These are phyloP conservation scores for Albugo candida DNA, from an alignment of 352 stramenopile species.

Conservation along the genomic window DNA sequence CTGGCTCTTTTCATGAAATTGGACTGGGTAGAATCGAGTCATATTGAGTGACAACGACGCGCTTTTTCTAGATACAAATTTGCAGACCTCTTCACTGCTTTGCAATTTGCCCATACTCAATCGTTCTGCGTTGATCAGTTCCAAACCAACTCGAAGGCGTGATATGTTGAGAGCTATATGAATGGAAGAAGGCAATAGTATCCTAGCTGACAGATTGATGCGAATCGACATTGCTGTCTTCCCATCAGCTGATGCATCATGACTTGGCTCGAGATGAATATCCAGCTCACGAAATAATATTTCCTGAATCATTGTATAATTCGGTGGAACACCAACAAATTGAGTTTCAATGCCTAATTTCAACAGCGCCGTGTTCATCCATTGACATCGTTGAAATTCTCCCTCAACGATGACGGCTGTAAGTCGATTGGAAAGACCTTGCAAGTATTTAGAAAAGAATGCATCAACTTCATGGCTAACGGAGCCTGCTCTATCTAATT, in stretches of 20 bases:
- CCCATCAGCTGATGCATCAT: slow-evolving; percentile 11
- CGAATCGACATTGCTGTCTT: slow-evolving; percentile 57
- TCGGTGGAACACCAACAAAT: slow-evolving; percentile 32
- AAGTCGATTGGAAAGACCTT: slow-evolving; percentile 29
- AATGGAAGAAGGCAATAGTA: slow-evolving; percentile 57
- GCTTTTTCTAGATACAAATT: slow-evolving; percentile 34
- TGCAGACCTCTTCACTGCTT: slow-evolving; percentile 28
- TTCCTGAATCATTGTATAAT: slow-evolving; percentile 40
- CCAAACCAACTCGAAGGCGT: slow-evolving; percentile 38
- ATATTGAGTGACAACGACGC: slow-evolving; percentile 57
- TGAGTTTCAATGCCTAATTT: slow-evolving; percentile 36
- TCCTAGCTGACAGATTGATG: slow-evolving; percentile 35
- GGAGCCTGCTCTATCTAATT: slow-evolving; percentile 15
- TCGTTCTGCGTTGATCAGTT: slow-evolving; percentile 19
- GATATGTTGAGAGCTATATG: slow-evolving; percentile 41
- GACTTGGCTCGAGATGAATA: slow-evolving; percentile 21
- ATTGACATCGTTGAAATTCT: slow-evolving; percentile 31
- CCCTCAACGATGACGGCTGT: slow-evolving; percentile 25
- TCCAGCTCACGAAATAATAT: slow-evolving; percentile 54
- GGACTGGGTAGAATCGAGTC: slow-evolving; percentile 39
- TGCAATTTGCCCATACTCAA: slow-evolving; percentile 24
- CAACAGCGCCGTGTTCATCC: slow-evolving; percentile 37
- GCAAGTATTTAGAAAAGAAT: slow-evolving; percentile 57
- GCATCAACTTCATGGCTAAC: slow-evolving; percentile 25
- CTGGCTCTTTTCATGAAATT: slow-evolving; percentile 18